phyloP scores from a whole-genome alignment of 768 basidiomycete species.

The Tubosaeta sp. region DNA sequence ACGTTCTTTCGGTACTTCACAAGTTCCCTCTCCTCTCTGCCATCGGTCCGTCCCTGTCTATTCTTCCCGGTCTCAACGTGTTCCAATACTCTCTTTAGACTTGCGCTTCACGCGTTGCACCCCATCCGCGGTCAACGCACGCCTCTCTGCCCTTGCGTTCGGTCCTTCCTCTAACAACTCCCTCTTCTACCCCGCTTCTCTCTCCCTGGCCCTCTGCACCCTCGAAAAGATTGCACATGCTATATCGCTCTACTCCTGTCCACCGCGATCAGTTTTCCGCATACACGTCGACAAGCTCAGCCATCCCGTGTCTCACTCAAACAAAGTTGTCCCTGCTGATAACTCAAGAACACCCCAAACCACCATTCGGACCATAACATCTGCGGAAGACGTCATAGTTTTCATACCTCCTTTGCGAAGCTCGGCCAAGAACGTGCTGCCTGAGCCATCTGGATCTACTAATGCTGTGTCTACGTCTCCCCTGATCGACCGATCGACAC shows the following conservation, averaged over 20 bases:
- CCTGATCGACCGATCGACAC: not conserved
- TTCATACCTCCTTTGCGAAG: slow-evolving; percentile 19
- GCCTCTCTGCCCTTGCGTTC: slow-evolving; percentile 24
- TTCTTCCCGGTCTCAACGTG: not conserved
- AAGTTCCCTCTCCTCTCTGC: slow-evolving; percentile 57
- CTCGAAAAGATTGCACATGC: slow-evolving; percentile 22
- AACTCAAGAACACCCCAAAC: not conserved
- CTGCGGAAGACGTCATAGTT: slow-evolving; percentile 10
- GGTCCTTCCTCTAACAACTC: slow-evolving; percentile 22
- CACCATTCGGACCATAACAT: slow-evolving; percentile 4
- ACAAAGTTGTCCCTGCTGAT: not conserved
- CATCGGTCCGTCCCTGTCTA: slow-evolving; percentile 43
- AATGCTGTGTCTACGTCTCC: not conserved
- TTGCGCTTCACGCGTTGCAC: slow-evolving; percentile 47
- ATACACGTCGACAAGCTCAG: slow-evolving; percentile 21
- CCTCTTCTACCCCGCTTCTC: slow-evolving; percentile 43
- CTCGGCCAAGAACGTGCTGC: not conserved
- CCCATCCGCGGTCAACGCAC: slow-evolving; percentile 12
- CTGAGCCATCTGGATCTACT: not conserved
- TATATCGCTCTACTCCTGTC: slow-evolving; percentile 26
- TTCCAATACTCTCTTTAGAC: slow-evolving; percentile 32
- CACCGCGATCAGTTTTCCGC: slow-evolving; percentile 24
- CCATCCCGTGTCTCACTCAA: slow-evolving; percentile 1
- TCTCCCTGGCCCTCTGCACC: slow-evolving; percentile 33
- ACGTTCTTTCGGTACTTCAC: slow-evolving; percentile 38